Base-by-base conservation (phyloP, 2,329 filamentous ascomycete genomes). In the Aspergillus bombycis region DNA sequence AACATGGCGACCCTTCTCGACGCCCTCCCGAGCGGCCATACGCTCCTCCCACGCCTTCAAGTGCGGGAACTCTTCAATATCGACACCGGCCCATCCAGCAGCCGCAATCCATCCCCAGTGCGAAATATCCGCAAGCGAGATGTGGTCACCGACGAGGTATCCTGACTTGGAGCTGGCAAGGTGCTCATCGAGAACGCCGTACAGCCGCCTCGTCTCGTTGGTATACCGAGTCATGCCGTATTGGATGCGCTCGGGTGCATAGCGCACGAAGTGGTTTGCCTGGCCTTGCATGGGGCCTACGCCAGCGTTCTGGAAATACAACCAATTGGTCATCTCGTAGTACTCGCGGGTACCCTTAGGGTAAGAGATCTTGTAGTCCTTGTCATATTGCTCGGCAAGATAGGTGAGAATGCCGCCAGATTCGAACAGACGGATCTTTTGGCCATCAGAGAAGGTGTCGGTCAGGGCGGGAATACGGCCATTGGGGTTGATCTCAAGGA, bases 401-500 rank as follows among this genome's bases (percentile, higher is more conserved):
- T 97, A 96, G 77, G 93, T 88, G 80, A 96, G 82, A 74, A 96
- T 95, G 67, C 89, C 87, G 62, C 92, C 93, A 67, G 88, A 91
- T 79, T 97, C 93, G 74, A 96, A 97, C 21, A 97, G 77, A 62
- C 86, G 84, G 74, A 96, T 92, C 38, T 83, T 81, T 75, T 90
- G 82, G 69, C 92, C 91, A 75, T 95, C 89, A 6, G 83, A 82
- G 75, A 91, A 90, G 8, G 84, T 91, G 79, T 97, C 93, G 9
- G 91, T 95, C 57, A 97, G 72, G 62, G 93, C 93, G 4, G 93
- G 94, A 71, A 97, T 96, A 69, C 93, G 91, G 67, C 93, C 93
- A 77, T 97, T 97, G 67, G 93, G 93, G 79, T 97, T 97, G 80
- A 97, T 96, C 58, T 89, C 88, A 32, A 96, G 85, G 80, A 94